phyloP scores from a whole-genome alignment of 805 yeast genomes.

The Nakazawaea holstii region DNA sequence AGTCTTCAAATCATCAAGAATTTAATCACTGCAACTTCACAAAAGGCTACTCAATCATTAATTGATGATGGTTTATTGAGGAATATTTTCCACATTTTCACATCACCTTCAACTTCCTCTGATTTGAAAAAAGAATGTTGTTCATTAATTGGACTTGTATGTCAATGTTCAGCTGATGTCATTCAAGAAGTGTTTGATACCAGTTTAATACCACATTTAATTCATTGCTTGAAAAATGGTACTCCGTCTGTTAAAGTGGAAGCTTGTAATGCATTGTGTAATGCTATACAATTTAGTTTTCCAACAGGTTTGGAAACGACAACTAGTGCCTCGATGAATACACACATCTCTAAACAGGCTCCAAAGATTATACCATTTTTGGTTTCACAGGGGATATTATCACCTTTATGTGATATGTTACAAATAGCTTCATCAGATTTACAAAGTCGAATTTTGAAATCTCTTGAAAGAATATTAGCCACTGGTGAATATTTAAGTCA shows the following conservation, averaged over 20 bases:
- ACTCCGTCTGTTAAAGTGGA: neutral
- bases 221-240: conserved; percentile 8
- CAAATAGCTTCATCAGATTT: neutral
- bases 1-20: conserved; percentile 10
- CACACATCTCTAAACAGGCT: conserved; percentile 3
- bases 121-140: conserved; percentile 10
- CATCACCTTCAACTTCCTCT: neutral
- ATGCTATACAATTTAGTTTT: conserved; percentile 9
- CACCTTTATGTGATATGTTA: conserved; percentile 8
- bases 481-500: conserved; percentile 6
- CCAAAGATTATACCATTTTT: conserved; percentile 10
- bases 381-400: conserved; percentile 8
- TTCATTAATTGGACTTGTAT: conserved; percentile 5
- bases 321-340: neutral
- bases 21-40: conserved; percentile 10
- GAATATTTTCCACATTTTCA: conserved; percentile 6
- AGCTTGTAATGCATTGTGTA: conserved; percentile 9
- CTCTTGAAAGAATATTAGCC: conserved; percentile 11
- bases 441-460: conserved; percentile 5
- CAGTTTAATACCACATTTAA: conserved; percentile 10
- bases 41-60: conserved; percentile 2
- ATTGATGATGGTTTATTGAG: conserved; percentile 6
- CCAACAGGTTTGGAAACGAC: conserved; percentile 1
- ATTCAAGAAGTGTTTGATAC: conserved; percentile 9
- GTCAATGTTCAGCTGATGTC: conserved; percentile 7